Percentiles rank a stretch among this genome's conserved stretches.
Evolutionary conservation across 2,329 filamentous ascomycete species (phyloP).

Genomic region (Fusarium continuum): DNA sequence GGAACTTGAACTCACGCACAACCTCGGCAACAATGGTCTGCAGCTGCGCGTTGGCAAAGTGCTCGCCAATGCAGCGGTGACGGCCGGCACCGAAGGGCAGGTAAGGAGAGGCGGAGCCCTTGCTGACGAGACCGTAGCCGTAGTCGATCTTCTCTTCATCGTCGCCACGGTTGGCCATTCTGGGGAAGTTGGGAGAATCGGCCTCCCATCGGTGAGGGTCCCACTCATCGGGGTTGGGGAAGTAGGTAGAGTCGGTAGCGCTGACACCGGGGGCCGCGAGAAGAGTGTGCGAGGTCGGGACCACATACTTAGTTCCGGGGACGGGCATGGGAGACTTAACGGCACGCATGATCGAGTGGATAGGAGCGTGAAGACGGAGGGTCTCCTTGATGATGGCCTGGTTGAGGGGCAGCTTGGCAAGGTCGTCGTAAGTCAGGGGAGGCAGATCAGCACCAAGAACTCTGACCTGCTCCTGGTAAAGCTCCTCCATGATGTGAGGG

Average conservation of each 20-base stretch:
- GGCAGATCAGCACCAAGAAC: slow-evolving; percentile 79
- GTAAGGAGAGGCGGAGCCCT: slow-evolving; percentile 89
- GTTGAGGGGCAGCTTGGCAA: slow-evolving; percentile 83
- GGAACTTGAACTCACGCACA: slow-evolving; percentile 82
- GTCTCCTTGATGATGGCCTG: slow-evolving; percentile 90
- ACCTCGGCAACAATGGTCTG: slow-evolving; percentile 83
- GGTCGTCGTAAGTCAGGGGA: slow-evolving; percentile 77
- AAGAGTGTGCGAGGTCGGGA: slow-evolving; percentile 82
- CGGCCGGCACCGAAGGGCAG: slow-evolving; percentile 93
- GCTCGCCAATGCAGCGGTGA: slow-evolving; percentile 95
- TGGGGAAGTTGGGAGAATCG: slow-evolving; percentile 65
- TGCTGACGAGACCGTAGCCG: slow-evolving; percentile 91
- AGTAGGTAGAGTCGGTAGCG: slow-evolving; percentile 75
- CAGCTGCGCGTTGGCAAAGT: slow-evolving; percentile 93
- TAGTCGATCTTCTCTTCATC: slow-evolving; percentile 88
- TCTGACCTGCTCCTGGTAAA: slow-evolving; percentile 82
- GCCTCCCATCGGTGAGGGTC: slow-evolving; percentile 91
- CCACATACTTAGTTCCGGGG: slow-evolving; percentile 81
- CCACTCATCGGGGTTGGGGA: slow-evolving; percentile 85
- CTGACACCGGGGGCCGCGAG: slow-evolving; percentile 88
- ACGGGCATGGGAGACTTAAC: slow-evolving; percentile 89
- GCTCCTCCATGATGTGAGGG: slow-evolving; percentile 80
- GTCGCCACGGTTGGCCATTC: slow-evolving; percentile 56
- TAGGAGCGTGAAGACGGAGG: slow-evolving; percentile 87
- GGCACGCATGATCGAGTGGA: slow-evolving; percentile 93